These are phyloP conservation scores for Emericellopsis atlantica DNA, from an alignment of 2,329 filamentous ascomycete genomes.

Conservation along the genomic window DNA sequence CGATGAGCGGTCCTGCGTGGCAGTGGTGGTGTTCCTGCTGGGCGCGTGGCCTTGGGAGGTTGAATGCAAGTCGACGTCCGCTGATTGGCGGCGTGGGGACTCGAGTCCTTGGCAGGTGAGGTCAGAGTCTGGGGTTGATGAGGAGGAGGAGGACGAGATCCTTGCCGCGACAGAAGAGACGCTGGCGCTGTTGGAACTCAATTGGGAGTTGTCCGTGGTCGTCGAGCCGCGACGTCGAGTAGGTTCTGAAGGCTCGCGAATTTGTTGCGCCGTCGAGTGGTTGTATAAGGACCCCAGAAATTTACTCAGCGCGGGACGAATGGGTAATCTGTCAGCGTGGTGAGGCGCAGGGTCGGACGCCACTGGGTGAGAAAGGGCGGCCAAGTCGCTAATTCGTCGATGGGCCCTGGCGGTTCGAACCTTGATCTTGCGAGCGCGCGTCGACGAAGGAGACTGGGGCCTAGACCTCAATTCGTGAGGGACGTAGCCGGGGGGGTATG, in stretches of 20 bases:
- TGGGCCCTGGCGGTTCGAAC: slow-evolving; percentile 3
- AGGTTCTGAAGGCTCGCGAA: background rate
- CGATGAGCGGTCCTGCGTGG: background rate
- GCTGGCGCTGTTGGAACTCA: background rate
- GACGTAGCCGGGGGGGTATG: slow-evolving; percentile 27
- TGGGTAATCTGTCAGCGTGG: background rate
- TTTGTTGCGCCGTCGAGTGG: background rate
- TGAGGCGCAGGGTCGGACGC: too few species aligned
- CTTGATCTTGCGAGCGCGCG: slow-evolving; percentile 4
- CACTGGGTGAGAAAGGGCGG: background rate
- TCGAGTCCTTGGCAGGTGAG: slow-evolving; percentile 2
- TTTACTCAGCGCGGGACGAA: slow-evolving; percentile 6
- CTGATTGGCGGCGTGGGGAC: slow-evolving; percentile 1
- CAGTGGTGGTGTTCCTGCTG: background rate
- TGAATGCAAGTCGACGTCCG: background rate
- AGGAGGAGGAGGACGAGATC: background rate
- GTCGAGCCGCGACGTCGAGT: background rate
- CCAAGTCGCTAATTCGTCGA: background rate
- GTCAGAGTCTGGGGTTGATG: slow-evolving; percentile 1
- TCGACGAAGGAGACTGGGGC: slow-evolving; percentile 10
- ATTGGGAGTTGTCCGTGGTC: background rate
- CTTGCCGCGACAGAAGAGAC: background rate
- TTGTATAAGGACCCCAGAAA: slow-evolving; percentile 4
- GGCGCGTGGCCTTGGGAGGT: background rate
- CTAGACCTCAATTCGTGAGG: slow-evolving; percentile 28